Percentiles rank a stretch among this genome's conserved stretches.
phyloP scores from a whole-genome alignment of 2,329 filamentous ascomycete species.

The Bisporella sp. region DNA sequence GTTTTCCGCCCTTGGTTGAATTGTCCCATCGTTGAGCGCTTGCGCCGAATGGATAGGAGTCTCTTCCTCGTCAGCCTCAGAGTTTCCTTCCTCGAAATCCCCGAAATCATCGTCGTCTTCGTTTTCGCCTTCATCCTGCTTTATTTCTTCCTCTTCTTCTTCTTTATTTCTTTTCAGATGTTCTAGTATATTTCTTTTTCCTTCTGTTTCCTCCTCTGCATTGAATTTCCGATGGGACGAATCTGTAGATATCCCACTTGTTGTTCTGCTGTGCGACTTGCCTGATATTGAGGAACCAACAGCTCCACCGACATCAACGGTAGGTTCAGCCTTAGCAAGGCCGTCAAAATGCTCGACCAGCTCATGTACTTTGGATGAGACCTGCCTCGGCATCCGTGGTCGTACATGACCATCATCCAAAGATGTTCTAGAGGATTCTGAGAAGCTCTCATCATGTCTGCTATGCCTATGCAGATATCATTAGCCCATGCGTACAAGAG shows the following conservation, averaged over 20 bases:
- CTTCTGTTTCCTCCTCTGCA: neutral
- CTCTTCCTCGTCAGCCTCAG: conserved; percentile 12
- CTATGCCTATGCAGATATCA: conserved; percentile 10
- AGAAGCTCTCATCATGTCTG: conserved; percentile 17
- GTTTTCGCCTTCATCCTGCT: conserved; percentile 1
- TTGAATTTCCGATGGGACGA: neutral
- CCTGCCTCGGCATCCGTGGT: conserved; percentile 9
- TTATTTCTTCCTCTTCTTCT: neutral
- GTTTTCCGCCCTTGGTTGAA: neutral
- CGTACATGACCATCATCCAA: conserved; percentile 24
- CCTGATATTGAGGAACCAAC: too few relatives aligned
- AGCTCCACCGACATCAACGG: conserved; percentile 1
- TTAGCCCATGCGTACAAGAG: neutral
- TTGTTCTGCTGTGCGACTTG: neutral
- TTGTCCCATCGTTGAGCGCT: neutral
- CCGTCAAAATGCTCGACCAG: conserved; percentile 23
- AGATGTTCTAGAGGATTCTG: conserved; percentile 27
- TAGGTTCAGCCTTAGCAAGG: conserved; percentile 11
- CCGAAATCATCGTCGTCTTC: conserved; percentile 28
- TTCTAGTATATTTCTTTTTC: neutral
- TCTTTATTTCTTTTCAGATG: neutral
- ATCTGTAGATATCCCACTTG: conserved; percentile 1
- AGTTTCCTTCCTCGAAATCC: conserved; percentile 30
- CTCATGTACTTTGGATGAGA: conserved; percentile 20
- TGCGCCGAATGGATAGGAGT: neutral